Evolutionary conservation across 331 rosid genomes (phyloP), one percentile per base, ranked within the genome.

Genomic region (Erythrophleum ivorense): DNA sequence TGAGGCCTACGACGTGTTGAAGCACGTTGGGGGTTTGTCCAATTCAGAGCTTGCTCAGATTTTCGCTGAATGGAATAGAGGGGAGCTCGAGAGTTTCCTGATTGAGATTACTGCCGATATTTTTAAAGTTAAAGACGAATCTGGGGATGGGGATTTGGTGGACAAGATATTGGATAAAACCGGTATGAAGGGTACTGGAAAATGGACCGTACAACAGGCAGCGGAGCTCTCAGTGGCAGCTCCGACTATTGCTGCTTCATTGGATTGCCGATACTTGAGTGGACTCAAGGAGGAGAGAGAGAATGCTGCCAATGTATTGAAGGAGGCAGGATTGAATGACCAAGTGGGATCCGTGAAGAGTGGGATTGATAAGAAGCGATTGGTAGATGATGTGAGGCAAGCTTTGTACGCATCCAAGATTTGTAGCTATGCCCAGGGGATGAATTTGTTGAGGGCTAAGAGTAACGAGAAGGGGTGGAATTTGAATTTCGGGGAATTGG

Each of bases 181-280:
- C 0, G 97, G 98, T 0, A 92, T 95, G 94, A 95, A 95, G 80
- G 97, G 97, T 7, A 95, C 97, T 0, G 97, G 98, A 38, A 95
- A 91, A 78, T 95, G 97, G 97, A 92, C 97, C 0, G 97, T 95
- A n/a, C 98, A 95, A 68, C 97, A 95, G 81, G 97, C 97, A 0
- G 98, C 98, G 1, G 98, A 95, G 91, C 86, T 95, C 0, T 95
- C 98, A 0, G 90, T 95, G 11, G 97, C 98, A 0, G 97, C 97
- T 0, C 97, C 97, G 0, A 95, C 98, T 0, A 95, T 95, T 43
- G 97, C 98, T 0, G 97, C 98, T 0, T 95, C 98, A 2, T 71
- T 95, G 86, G 98, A 95, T 66, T 90, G 92, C 69, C 76, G 98
- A 68, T 95, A 78, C 71, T 73, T 95, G 81, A 92, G 98, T 49